Evolutionary conservation across 2,329 filamentous ascomycete genomes (phyloP).

Genomic region (Lachnellula occidentalis): DNA sequence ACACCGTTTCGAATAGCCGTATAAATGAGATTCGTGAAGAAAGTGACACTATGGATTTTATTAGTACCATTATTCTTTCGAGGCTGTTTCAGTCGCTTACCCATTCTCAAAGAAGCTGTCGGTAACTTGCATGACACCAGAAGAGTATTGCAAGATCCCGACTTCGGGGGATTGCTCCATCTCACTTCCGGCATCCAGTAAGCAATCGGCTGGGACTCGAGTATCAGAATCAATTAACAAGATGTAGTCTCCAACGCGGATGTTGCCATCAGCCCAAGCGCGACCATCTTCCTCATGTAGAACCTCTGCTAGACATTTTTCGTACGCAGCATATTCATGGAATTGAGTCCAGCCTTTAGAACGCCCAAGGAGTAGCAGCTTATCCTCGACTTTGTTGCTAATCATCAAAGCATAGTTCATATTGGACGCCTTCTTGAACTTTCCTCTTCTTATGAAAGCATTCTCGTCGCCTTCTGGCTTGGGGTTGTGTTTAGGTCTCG

Average conservation of each 20-base stretch:
- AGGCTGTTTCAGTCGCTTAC: not conserved
- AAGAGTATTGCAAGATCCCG: conserved; percentile 67
- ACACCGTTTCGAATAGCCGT: conserved; percentile 66
- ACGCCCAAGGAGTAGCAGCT: conserved; percentile 33
- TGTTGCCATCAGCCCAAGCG: conserved; percentile 55
- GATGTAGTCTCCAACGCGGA: conserved; percentile 57
- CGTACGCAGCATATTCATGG: conserved; percentile 42
- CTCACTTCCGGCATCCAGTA: conserved; percentile 66
- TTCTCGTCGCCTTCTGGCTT: conserved; percentile 44
- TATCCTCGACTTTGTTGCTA: conserved; percentile 32
- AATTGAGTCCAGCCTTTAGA: conserved; percentile 14
- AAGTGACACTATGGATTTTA: conserved; percentile 45
- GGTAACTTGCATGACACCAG: conserved; percentile 71
- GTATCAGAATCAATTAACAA: conserved; percentile 65
- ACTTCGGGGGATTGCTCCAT: conserved; percentile 66
- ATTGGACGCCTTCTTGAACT: conserved; percentile 58
- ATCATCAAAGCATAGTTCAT: conserved; percentile 57
- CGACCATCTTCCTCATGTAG: conserved; percentile 37
- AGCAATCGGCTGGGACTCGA: conserved; percentile 60
- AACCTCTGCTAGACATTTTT: conserved; percentile 42
- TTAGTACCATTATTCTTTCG: not conserved
- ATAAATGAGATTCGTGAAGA: conserved; percentile 75
- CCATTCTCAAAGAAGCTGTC: conserved; percentile 69
- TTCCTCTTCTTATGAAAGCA: conserved; percentile 50
- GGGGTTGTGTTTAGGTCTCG: conserved; percentile 47